Evolutionary conservation across 495 filamentous ascomycete genomes (phyloP), one percentile per base, ranked within the genome.

Genomic region (Aspergillus mulundensis): DNA sequence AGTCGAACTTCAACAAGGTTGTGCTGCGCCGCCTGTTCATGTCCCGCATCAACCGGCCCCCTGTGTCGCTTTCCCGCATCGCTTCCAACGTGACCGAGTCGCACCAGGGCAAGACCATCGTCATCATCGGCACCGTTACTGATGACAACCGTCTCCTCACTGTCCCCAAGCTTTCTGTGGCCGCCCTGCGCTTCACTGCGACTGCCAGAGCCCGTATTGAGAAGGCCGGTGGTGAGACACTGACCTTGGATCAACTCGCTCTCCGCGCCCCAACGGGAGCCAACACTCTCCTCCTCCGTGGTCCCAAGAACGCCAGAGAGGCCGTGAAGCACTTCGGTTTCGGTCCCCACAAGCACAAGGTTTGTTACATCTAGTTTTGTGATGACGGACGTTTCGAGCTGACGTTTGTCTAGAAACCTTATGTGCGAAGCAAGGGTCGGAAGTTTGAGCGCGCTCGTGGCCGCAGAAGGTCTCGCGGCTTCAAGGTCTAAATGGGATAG

Each of bases 391-490:
- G 40, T 49, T 50, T 48, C 3, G 12, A 19, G 25, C 63, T 73
- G 60, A 71, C 65, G n/a, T 43, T 50, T 20, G 39, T 64, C 50
- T 61, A 90, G 91, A 95, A 95, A 83, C 95, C 95, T 23, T 92
- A 97, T 65, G 85, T 98, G 66, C 84, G 87, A 75, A 94, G 89
- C 83, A 98, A 98, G 86, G 95, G 95, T 66, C 88, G 95, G 74
- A 98, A 98, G 83, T 98, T 97, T 81, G 94, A 98, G 85, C 81
- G 84, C 53, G 94, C 93, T 70, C 92, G 94, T 91, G 94, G 94
- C 70, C 90, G 94, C 74, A 93, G 94, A 82, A 81, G 90, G 73
- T 96, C 91, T 63, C 80, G 85, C 61, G 94, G 95, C 81, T 98
- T 97, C 89, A 98, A 98, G 89, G 94, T 98, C 71, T 98, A 93